Evolutionary conservation across 2,329 filamentous ascomycete genomes (phyloP).

Genomic region (Trichoderma citrinoviride): DNA sequence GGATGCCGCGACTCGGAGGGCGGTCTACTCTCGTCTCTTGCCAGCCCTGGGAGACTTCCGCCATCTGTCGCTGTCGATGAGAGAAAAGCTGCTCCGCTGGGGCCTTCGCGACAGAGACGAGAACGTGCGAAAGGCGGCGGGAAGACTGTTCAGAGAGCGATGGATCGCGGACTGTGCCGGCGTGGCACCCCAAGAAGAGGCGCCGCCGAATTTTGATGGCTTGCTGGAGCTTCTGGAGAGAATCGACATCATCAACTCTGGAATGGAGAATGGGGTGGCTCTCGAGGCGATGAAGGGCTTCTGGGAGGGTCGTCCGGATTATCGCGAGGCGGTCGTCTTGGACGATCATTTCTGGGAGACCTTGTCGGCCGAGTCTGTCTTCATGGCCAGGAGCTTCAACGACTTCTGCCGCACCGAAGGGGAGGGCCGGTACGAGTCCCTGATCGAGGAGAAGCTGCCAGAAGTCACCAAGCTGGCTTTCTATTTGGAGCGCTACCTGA

Average conservation of each 20-base stretch:
- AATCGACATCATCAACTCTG: conserved; percentile 89
- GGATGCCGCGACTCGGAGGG: conserved; percentile 77
- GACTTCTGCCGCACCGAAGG: conserved; percentile 79
- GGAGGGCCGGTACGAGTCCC: conserved; percentile 68
- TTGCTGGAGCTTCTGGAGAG: conserved; percentile 88
- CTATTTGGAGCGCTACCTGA: conserved; percentile 78
- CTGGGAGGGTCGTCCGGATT: conserved; percentile 88
- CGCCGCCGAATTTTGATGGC: conserved; percentile 72
- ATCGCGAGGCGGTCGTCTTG: conserved; percentile 69
- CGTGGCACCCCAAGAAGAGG: conserved; percentile 55
- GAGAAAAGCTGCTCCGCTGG: conserved; percentile 94
- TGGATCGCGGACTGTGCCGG: conserved; percentile 96
- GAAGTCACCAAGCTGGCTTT: conserved; percentile 90
- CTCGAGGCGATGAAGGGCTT: conserved; percentile 94
- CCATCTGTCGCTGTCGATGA: conserved; percentile 86
- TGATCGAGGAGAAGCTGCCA: conserved; percentile 89
- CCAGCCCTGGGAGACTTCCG: conserved; percentile 92
- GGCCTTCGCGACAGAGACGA: conserved; percentile 92
- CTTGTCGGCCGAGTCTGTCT: conserved; percentile 79
- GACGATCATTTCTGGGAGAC: conserved; percentile 77
- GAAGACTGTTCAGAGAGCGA: conserved; percentile 85
- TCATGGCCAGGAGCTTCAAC: conserved; percentile 89
- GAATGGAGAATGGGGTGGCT: conserved; percentile 84
- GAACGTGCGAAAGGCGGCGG: conserved; percentile 86
- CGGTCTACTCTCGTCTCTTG: conserved; percentile 82